Conservation (phyloP, 352 stramenopile species). For the Globisporangium cederbergense region DNA sequence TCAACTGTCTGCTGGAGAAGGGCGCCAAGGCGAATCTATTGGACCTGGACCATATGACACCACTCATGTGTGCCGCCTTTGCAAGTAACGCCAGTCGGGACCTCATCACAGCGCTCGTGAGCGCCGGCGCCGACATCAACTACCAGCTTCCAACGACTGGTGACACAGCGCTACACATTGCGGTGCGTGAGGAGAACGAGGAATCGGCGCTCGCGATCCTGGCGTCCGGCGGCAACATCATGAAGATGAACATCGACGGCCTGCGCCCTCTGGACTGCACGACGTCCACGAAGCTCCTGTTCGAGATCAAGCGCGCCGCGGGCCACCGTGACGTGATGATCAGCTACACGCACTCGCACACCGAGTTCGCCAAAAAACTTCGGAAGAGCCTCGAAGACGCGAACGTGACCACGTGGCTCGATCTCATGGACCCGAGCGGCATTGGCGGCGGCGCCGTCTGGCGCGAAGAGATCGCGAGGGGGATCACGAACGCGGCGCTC, state of each 20-base stretch:
- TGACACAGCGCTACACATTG: slow-evolving; percentile 75
- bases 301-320: slow-evolving; percentile 76
- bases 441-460: slow-evolving; percentile 80
- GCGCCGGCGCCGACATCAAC: slow-evolving; percentile 69
- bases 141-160: slow-evolving; percentile 53
- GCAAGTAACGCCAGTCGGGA: slow-evolving; percentile 38
- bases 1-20: slow-evolving; percentile 42
- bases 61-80: slow-evolving; percentile 62
- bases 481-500: slow-evolving; percentile 71
- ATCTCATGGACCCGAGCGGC: slow-evolving; percentile 83
- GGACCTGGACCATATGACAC: slow-evolving; percentile 66
- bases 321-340: slow-evolving; percentile 84
- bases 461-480: slow-evolving; percentile 77
- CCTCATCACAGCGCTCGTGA: slow-evolving; percentile 51
- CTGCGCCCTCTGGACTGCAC: slow-evolving; percentile 74
- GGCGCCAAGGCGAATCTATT: slow-evolving; percentile 39
- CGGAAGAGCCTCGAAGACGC: slow-evolving; percentile 62
- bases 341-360: slow-evolving; percentile 84
- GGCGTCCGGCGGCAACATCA: slow-evolving; percentile 67
- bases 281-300: slow-evolving; percentile 72
- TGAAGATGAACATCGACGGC: slow-evolving; percentile 69
- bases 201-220: slow-evolving; percentile 63
- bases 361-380: slow-evolving; percentile 78
- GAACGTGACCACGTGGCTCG: slow-evolving; percentile 83
- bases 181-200: slow-evolving; percentile 62